A percentile compares a stretch with the other conserved stretches of the same genome.
Conservation (phyloP, 345 rosid species). For the Kandelia obovata region DNA sequence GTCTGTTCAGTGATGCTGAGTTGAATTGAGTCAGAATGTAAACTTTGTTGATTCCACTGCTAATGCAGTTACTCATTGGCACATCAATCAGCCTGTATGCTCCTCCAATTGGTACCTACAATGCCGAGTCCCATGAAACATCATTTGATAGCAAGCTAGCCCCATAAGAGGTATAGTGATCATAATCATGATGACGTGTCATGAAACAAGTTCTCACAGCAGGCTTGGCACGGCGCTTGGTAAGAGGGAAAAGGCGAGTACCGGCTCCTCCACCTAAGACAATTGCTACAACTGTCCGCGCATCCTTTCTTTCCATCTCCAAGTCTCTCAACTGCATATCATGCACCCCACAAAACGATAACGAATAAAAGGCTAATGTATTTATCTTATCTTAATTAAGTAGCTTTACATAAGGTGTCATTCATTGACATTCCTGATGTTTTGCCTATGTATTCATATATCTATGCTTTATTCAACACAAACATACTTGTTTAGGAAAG, state of each 20-base stretch:
- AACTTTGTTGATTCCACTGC: conserved; percentile 88
- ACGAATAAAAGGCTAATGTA: too few species aligned
- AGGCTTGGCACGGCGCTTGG: conserved; percentile 93
- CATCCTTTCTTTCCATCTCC: conserved; percentile 59
- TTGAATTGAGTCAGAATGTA: conserved; percentile 94
- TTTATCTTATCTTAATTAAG: too few species aligned
- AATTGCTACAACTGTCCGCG: conserved; percentile 74
- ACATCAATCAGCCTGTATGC: conserved; percentile 94
- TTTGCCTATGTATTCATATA: too few species aligned
- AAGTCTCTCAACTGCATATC: conserved; percentile 57
- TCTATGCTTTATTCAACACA: too few species aligned
- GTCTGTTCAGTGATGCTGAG: conserved; percentile 88
- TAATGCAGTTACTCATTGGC: conserved; percentile 98
- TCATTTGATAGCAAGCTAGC: neutral
- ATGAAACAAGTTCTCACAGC: conserved; percentile 45
- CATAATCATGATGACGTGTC: neutral
- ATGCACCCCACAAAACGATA: neutral
- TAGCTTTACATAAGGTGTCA: too few species aligned
- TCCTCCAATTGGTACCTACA: conserved; percentile 87
- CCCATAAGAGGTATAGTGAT: neutral
- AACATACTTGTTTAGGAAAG: neutral
- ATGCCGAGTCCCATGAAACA: neutral
- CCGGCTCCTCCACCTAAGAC: conserved; percentile 98
- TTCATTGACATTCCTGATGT: too few species aligned
- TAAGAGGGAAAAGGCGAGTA: conserved; percentile 96